phyloP scores from a whole-genome alignment of 371 early-diverging fungal species.

The Smittium mucronatum region DNA sequence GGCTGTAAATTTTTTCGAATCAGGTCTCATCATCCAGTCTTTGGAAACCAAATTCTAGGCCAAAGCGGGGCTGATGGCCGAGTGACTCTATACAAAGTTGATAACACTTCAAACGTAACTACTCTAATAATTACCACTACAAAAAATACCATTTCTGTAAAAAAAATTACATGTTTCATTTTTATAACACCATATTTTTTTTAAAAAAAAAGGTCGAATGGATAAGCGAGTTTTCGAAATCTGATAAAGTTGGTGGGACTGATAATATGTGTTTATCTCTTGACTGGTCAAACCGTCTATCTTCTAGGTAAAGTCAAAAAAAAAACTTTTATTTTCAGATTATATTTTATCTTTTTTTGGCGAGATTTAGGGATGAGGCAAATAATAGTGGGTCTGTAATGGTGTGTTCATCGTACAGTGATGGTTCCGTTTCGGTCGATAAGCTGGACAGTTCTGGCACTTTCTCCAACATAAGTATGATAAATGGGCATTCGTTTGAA shows the following conservation, averaged over 20 bases:
- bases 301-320: slow-evolving; percentile 14
- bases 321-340: slow-evolving; percentile 15
- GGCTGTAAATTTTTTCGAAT: not conserved
- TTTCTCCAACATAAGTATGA: slow-evolving; percentile 35
- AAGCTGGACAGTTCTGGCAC: slow-evolving; percentile 58
- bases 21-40: slow-evolving; percentile 8
- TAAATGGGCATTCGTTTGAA: slow-evolving; percentile 69
- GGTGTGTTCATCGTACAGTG: slow-evolving; percentile 18
- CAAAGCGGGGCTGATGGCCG: slow-evolving; percentile 10
- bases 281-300: slow-evolving; percentile 73
- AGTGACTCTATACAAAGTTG: slow-evolving; percentile 1
- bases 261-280: slow-evolving; percentile 57
- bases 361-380: slow-evolving; percentile 57
- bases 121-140: not conserved
- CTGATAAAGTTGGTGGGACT: not conserved
- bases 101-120: not conserved
- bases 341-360: slow-evolving; percentile 29
- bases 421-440: slow-evolving; percentile 28
- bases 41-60: not conserved
- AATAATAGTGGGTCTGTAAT: not conserved
- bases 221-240: not conserved
- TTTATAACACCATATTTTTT: too few relatives aligned
- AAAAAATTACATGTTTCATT: too few relatives aligned
- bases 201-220: not conserved
- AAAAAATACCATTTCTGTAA: not conserved